Evolutionary conservation across 2,329 filamentous ascomycete species (phyloP).

Genomic region (Cercospora sesami): DNA sequence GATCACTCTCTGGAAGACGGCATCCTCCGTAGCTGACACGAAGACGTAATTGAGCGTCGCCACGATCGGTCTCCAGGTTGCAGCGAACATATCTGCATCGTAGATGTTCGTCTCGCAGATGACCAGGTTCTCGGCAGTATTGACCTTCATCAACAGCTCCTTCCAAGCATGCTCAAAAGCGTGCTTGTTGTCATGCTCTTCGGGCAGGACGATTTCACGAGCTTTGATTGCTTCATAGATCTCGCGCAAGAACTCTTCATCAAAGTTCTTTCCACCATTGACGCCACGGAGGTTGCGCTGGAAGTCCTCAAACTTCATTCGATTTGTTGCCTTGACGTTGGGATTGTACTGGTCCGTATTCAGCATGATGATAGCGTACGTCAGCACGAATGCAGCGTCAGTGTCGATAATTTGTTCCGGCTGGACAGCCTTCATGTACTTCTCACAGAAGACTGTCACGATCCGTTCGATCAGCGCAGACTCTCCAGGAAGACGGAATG

Average conservation of each 20-base stretch:
- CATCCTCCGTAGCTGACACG: slow-evolving; percentile 96
- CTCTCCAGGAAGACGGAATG: slow-evolving; percentile 92
- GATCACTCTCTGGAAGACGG: slow-evolving; percentile 90
- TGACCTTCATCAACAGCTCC: slow-evolving; percentile 83
- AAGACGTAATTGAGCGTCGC: slow-evolving; percentile 97
- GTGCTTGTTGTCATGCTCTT: slow-evolving; percentile 95
- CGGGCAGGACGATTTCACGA: slow-evolving; percentile 93
- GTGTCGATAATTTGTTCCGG: slow-evolving; percentile 77
- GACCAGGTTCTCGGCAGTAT: slow-evolving; percentile 69
- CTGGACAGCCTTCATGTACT: slow-evolving; percentile 70
- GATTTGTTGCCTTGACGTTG: slow-evolving; percentile 73
- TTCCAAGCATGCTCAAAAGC: slow-evolving; percentile 98
- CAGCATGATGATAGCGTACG: slow-evolving; percentile 95
- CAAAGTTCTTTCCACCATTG: slow-evolving; percentile 82
- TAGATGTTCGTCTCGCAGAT: slow-evolving; percentile 90
- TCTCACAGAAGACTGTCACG: slow-evolving; percentile 80
- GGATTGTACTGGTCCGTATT: slow-evolving; percentile 98
- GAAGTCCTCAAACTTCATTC: slow-evolving; percentile 85
- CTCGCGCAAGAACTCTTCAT: slow-evolving; percentile 74
- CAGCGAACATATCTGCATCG: slow-evolving; percentile 95
- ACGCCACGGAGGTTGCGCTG: slow-evolving; percentile 85
- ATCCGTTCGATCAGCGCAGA: slow-evolving; percentile 91
- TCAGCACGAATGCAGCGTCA: slow-evolving; percentile 85
- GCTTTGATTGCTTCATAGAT: slow-evolving; percentile 91
- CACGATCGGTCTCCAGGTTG: slow-evolving; percentile 92